These are phyloP conservation scores for Monosporozyma aquatica DNA, from an alignment of 805 yeast genomes.

Conservation along the genomic window DNA sequence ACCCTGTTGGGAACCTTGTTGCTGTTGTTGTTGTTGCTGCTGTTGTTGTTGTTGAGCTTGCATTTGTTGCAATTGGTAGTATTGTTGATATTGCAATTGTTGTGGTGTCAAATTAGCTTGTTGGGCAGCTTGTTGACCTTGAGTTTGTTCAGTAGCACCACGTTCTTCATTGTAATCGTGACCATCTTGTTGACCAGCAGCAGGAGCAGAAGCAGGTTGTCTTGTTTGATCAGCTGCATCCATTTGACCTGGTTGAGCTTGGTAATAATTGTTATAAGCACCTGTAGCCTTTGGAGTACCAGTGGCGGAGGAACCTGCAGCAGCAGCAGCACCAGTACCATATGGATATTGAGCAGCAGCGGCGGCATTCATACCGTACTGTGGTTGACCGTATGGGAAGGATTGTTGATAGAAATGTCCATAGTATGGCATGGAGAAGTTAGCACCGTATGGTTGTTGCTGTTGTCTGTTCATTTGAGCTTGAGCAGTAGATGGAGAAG, in stretches of 20 bases:
- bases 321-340: conserved; percentile 1
- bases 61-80: conserved; percentile 26
- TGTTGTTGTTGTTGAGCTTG: conserved; percentile 25
- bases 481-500: conserved; percentile 21
- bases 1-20: conserved; percentile 17
- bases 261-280: conserved; percentile 17
- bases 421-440: conserved; percentile 30
- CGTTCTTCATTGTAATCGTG: neutral
- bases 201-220: conserved; percentile 3
- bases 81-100: conserved; percentile 29
- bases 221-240: conserved; percentile 9
- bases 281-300: conserved; percentile 16
- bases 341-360: conserved; percentile 8
- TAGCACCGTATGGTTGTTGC: conserved; percentile 27
- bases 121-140: conserved; percentile 13
- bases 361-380: conserved; percentile 20
- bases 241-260: conserved; percentile 14
- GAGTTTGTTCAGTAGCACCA: neutral
- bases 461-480: conserved; percentile 14
- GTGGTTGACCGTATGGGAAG: conserved; percentile 32
- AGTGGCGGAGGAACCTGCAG: conserved; percentile 23
- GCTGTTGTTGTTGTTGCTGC: conserved; percentile 15
- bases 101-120: conserved; percentile 11
- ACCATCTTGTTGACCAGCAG: conserved; percentile 3
- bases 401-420: conserved; percentile 31